Base-by-base conservation (phyloP, 257 asterid genomes). In the Parsonsia alboflavescens region DNA sequence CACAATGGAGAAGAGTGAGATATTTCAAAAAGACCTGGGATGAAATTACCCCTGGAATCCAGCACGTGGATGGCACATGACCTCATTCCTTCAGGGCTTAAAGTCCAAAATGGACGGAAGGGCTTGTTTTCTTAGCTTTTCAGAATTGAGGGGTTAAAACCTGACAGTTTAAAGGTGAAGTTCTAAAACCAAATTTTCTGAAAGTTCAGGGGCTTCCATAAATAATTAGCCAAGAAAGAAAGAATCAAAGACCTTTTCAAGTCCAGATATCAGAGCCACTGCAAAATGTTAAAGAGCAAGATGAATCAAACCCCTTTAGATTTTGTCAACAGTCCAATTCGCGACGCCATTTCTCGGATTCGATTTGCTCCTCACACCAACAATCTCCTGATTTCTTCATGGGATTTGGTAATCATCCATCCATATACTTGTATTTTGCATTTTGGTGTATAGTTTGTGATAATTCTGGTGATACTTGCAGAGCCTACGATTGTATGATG, bases 401-500 rank as follows among this genome's bases (percentile, higher is more conserved):
- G 96, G 98, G 98, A 93, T 78, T 84, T 90, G 64, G 98, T 86
- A 81, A 86, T 89, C 75, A 67, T 33, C 10, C 36, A 70, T 21
- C 68, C 45, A 12, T 36, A 44, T 22, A 12, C 8, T 16, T 44
- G 7, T 39, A 21, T 19, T 54, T 71, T 33, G 30, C n/a, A 9
- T 53, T 73, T 58, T 10, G 30, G 41, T 62, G 52, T 30, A 61
- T 48, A 68, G 56, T 74, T 46, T 73, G 68, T 11, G 26, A 16
- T 22, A 65, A 16, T 59, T 76, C 61, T 71, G 24, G 53, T 30
- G 41, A 8, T 65, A 11, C 48, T 75, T 39, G 87, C 88, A 94
- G 99, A 82, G 58, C 73, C 93, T 95, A 63, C 90, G 99, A 22
- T 86, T 95, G 53, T 92, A 89, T 74, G 92, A 94, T 76, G 95